Conservation (phyloP, 495 filamentous ascomycete species). For the Aspergillus saccharolyticus region DNA sequence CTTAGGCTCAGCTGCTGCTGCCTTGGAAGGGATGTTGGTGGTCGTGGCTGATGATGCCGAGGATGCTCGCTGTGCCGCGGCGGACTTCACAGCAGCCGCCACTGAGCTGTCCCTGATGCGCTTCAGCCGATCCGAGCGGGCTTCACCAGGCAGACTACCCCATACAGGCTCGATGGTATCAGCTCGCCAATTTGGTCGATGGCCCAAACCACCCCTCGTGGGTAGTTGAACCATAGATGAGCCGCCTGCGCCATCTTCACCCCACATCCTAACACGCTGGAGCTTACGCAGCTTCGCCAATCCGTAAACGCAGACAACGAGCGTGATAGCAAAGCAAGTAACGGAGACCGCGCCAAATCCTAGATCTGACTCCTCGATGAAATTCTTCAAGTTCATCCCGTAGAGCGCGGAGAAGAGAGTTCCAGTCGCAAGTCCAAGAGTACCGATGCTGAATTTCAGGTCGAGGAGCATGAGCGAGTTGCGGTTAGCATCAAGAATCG, state of each 20-base stretch:
- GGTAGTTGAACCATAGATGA: conserved; percentile 29
- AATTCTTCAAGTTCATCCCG: conserved; percentile 99
- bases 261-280: conserved; percentile 87
- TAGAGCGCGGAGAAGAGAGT: conserved; percentile 96
- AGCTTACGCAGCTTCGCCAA: conserved; percentile 77
- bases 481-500: conserved; percentile 94
- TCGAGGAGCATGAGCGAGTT: conserved; percentile 98
- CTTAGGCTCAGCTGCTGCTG: background rate
- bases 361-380: conserved; percentile 91
- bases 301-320: conserved; percentile 72
- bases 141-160: conserved; percentile 43
- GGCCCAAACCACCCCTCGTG: conserved; percentile 19
- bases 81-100: conserved; percentile 20
- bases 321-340: conserved; percentile 66
- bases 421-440: conserved; percentile 83
- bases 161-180: conserved; percentile 44
- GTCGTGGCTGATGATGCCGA: background rate
- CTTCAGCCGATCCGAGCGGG: conserved; percentile 38
- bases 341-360: conserved; percentile 74
- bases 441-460: conserved; percentile 92
- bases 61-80: conserved; percentile 11
- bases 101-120: conserved; percentile 36
- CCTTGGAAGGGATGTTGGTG: background rate
- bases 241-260: conserved; percentile 40
- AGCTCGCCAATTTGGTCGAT: conserved; percentile 42